Evolutionary conservation across 2,329 filamentous ascomycete genomes (phyloP), one percentile per base, ranked within the genome.

Genomic region (Fusarium sambucinum): DNA sequence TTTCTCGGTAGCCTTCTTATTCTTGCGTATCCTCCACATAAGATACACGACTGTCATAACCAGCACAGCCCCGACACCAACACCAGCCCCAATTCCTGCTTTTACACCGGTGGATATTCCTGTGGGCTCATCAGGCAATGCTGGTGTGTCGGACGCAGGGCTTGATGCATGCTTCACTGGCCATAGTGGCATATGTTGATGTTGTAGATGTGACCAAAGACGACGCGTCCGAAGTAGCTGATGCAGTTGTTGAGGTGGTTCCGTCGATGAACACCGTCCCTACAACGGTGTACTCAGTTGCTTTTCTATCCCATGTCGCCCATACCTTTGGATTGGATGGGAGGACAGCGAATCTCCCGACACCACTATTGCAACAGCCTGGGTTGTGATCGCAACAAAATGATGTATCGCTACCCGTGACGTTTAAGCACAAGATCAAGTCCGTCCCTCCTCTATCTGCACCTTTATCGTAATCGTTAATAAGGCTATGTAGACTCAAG

Each of bases 341-440:
- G 11, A 71, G 51, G 6, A 74, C 60, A 11, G 68, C 59, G 51
- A 75, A 75, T n/a, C 72, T 67, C 9, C 72, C 68, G 17, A 73
- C 68, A 30, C 72, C 73, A 9, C 58, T 70, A 21, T 74, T 59
- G 45, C 73, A 75, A 19, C 72, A 74, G 37, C 58, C 53, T 12
- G 38, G 23, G 9, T 59, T 68, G 53, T 74, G 66, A 41, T 74
- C 71, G 37, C 73, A 75, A 25, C 73, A 75, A 41, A 73, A 75
- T 5, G 71, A 74, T 7, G 55, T 70, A 33, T 71, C 66, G 44
- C 44, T 72, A 13, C 59, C 44, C 3, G 73, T 75, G n/a, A 68
- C 55, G 25, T 75, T 75, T 0, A 67, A 66, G 45, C 72, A 75
- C 4, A 68, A 74, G 50, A 74, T 63, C 33, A 75, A 44, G 52